These are phyloP conservation scores for Metschnikowia continentalis DNA, from an alignment of 805 yeast species.

Conservation along the genomic window DNA sequence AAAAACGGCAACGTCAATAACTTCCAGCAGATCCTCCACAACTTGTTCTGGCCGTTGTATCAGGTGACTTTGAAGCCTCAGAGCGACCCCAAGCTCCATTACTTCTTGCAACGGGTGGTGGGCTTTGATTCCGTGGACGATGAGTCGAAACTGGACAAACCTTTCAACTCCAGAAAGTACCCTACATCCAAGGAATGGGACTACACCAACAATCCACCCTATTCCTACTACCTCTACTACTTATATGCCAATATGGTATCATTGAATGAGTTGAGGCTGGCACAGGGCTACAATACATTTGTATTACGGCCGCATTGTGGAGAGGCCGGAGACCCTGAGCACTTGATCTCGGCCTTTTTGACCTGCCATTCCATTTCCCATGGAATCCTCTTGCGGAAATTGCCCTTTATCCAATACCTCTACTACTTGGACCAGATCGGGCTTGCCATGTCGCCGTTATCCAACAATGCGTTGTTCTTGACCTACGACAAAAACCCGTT, in stretches of 20 bases:
- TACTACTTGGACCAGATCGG: constrained; percentile 94
- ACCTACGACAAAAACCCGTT: constrained; percentile 98
- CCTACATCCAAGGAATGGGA: constrained; percentile 89
- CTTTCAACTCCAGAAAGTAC: constrained; percentile 66
- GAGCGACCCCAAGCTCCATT: constrained; percentile 84
- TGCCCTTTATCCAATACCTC: constrained; percentile 91
- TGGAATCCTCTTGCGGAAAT: constrained; percentile 87
- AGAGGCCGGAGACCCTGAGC: constrained; percentile 99
- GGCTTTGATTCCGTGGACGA: constrained; percentile 99
- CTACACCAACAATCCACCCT: constrained; percentile 83
- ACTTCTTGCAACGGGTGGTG: constrained; percentile 87
- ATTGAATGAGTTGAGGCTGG: constrained; percentile 76
- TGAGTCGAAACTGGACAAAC: constrained; percentile 86
- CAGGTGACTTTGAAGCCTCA: constrained; percentile 85
- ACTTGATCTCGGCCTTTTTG: constrained; percentile 82
- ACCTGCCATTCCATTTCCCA: constrained; percentile 92
- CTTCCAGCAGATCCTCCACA: constrained; percentile 74
- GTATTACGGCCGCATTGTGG: constrained; percentile 98
- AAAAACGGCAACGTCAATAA: constrained; percentile 61
- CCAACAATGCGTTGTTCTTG: constrained; percentile 92
- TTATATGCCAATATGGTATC: constrained; percentile 82
- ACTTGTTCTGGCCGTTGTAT: constrained; percentile 82
- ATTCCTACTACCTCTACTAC: constrained; percentile 90
- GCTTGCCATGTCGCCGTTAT: constrained; percentile 96
- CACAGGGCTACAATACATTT: constrained; percentile 77